phyloP scores from a whole-genome alignment of 2,329 filamentous ascomycete species.

The Microcyclospora tardicrescens region DNA sequence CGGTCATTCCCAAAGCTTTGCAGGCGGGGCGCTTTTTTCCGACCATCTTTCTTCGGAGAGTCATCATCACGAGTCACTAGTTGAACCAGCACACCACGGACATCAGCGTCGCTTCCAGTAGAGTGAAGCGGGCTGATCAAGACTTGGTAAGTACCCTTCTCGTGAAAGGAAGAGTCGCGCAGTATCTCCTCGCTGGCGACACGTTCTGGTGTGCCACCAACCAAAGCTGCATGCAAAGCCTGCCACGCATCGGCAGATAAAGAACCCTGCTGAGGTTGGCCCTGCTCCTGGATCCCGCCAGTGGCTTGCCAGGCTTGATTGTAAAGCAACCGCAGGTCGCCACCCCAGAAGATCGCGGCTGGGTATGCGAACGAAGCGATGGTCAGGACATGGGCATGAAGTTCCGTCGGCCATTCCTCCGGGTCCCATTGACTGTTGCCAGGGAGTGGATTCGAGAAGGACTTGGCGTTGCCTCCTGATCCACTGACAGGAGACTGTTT shows the following conservation, averaged over 20 bases:
- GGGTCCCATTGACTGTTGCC: conserved; percentile 19
- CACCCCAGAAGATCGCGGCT: conserved; percentile 31
- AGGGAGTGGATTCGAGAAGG: conserved; percentile 4
- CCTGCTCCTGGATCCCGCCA: conserved; percentile 23
- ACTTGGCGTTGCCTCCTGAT: neutral
- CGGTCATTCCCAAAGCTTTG: neutral
- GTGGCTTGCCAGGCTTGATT: conserved; percentile 30
- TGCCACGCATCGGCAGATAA: conserved; percentile 24
- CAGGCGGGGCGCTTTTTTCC: neutral
- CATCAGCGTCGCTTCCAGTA: neutral
- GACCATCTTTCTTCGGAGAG: neutral
- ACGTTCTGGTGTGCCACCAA: conserved; percentile 11
- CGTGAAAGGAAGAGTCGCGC: neutral
- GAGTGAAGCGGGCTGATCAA: conserved; percentile 15
- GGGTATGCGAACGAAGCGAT: conserved; percentile 29
- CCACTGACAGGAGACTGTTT: too few species aligned
- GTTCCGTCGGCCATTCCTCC: conserved; percentile 23
- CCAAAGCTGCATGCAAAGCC: conserved; percentile 21
- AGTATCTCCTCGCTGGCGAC: conserved; percentile 11
- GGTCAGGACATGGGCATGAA: conserved; percentile 18
- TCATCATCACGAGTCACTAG: conserved; percentile 2
- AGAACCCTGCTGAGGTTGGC: conserved; percentile 19
- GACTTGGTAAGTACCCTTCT: conserved; percentile 7
- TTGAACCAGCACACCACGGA: conserved; percentile 6
- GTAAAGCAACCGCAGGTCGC: conserved; percentile 26